Base-by-base conservation (phyloP, 257 asterid species). In the Scutellaria minor region DNA sequence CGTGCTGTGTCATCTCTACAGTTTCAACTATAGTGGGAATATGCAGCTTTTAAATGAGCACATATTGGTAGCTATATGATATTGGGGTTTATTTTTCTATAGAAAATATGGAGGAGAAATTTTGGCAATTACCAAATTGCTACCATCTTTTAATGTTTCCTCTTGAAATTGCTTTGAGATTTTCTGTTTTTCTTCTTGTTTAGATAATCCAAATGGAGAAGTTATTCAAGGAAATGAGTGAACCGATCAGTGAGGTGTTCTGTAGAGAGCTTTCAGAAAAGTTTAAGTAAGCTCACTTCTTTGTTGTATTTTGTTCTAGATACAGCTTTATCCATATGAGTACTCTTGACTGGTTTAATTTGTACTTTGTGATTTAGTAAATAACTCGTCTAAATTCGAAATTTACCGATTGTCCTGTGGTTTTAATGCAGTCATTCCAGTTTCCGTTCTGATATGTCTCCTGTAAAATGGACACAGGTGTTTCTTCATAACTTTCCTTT, bases 381-480 rank as follows among this genome's bases (percentile, higher is more conserved):
- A 59, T 18, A 35, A 56, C 27, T 40, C 45, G 65, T 8, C n/a
- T 52, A 14, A 24, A 39, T 13, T 60, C 72, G 73, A 40, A 14
- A 47, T 39, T 67, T 24, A 15, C 50, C 35, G 58, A 6, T 64
- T 44, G 13, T 63, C 50, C 13, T 59, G 51, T 81, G 11, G 44
- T 62, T 31, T 66, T 77, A 74, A 46, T 72, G 79, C 89, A 91
- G 98, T 72, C 62, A 46, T 57, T 93, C 97, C 31, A 58, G 77
- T 22, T 69, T 82, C 70, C 97, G 96, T 39, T 46, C 73, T 47
- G 90, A 75, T 40, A 84, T 70, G 64, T 35, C 94, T 77, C 59
- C 18, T 15, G 46, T 93, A 71, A 73, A 76, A 78, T 84, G 92
- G 90, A 89, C 85, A 66, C 96, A 88, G 95, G 99, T 91, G 75